Evolutionary conservation across 805 yeast species (phyloP).

Genomic region (Sugiyamaella americana): DNA sequence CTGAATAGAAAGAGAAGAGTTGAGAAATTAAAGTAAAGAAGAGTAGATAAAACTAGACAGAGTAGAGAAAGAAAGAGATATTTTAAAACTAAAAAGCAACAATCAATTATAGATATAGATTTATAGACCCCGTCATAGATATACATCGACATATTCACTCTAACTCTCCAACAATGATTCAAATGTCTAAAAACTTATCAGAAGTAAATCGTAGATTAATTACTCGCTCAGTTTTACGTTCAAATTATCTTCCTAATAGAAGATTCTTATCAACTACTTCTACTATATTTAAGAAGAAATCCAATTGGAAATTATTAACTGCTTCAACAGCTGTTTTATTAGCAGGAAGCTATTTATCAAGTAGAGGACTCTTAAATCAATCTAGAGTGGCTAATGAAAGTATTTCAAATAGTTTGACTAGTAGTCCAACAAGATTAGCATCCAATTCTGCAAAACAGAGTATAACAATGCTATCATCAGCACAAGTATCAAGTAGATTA

Average conservation of each 20-base stretch:
- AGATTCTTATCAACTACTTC: neutral
- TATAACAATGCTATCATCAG: conserved; percentile 29
- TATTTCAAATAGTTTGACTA: neutral
- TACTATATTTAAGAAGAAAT: neutral
- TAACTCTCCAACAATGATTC: neutral
- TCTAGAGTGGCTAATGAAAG: conserved; percentile 8
- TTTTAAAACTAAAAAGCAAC: too few species aligned
- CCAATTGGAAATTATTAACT: conserved; percentile 6
- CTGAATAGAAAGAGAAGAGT: too few species aligned
- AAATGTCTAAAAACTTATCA: neutral
- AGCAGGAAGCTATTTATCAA: conserved; percentile 6
- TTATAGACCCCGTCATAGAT: too few species aligned
- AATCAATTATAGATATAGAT: too few species aligned
- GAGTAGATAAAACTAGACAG: too few species aligned
- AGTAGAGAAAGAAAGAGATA: too few species aligned
- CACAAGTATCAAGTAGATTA: conserved; percentile 62
- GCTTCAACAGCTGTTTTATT: conserved; percentile 9
- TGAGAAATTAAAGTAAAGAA: too few species aligned
- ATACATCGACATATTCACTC: too few species aligned
- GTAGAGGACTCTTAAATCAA: neutral
- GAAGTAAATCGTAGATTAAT: neutral
- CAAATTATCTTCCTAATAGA: too few species aligned
- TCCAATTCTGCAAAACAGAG: conserved; percentile 6
- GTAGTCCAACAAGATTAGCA: neutral
- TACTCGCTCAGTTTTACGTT: neutral